A percentile compares a stretch with the other conserved stretches of the same genome.
These are phyloP conservation scores for Plasmodium ovale DNA, from an alignment of 169 alveolate genomes.

Conservation along the genomic window DNA sequence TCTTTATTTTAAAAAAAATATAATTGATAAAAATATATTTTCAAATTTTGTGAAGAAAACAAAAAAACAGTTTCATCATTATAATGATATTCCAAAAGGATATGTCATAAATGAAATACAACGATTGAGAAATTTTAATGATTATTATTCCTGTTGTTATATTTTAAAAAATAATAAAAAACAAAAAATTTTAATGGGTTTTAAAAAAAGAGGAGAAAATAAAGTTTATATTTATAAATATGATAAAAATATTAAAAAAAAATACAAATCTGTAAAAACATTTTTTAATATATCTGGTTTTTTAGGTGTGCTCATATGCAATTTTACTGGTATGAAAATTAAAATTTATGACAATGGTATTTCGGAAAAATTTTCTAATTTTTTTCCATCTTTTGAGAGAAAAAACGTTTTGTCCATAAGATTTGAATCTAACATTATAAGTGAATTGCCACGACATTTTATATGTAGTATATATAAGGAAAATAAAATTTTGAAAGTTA, in stretches of 20 bases:
- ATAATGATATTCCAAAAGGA: slow-evolving; percentile 66
- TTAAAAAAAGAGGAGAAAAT: slow-evolving; percentile 74
- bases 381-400: slow-evolving; percentile 72
- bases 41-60: slow-evolving; percentile 19
- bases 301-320: slow-evolving; percentile 66
- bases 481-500: slow-evolving; percentile 50
- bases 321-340: slow-evolving; percentile 75
- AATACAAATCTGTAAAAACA: slow-evolving; percentile 20
- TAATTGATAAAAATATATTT: slow-evolving; percentile 65
- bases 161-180: slow-evolving; percentile 70
- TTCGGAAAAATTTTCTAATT: slow-evolving; percentile 46
- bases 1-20: slow-evolving; percentile 63
- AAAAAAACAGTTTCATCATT: slow-evolving; percentile 29
- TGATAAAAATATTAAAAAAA: slow-evolving; percentile 64
- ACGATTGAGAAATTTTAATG: slow-evolving; percentile 65
- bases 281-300: slow-evolving; percentile 64
- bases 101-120: slow-evolving; percentile 55
- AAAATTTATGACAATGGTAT: slow-evolving; percentile 76
- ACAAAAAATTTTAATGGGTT: slow-evolving; percentile 62
- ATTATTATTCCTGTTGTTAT: slow-evolving; percentile 68
- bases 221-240: slow-evolving; percentile 72
- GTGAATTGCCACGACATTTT: slow-evolving; percentile 75
- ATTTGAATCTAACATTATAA: slow-evolving; percentile 73
- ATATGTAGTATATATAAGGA: slow-evolving; percentile 66
- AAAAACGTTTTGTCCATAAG: slow-evolving; percentile 41